phyloP scores from a whole-genome alignment of 2,329 filamentous ascomycete genomes.

The Penicillium digitatum region DNA sequence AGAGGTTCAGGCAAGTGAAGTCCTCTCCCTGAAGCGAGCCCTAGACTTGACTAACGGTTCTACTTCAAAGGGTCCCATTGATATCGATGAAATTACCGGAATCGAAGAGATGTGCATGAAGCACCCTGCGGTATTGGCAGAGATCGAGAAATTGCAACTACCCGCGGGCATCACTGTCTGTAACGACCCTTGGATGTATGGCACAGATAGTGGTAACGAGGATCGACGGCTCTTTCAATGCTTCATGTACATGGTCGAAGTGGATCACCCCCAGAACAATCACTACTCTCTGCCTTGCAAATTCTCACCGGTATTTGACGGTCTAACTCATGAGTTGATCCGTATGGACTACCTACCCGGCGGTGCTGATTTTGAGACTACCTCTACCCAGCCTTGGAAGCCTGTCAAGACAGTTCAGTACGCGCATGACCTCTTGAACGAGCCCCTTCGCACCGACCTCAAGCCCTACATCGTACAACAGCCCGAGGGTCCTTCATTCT shows the following conservation, averaged over 20 bases:
- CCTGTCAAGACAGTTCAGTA: slow-evolving; percentile 51
- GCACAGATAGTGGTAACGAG: slow-evolving; percentile 41
- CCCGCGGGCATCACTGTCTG: slow-evolving; percentile 56
- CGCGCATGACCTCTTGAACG: slow-evolving; percentile 61
- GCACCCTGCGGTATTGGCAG: slow-evolving; percentile 54
- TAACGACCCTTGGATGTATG: slow-evolving; percentile 68
- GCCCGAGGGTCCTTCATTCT: slow-evolving; percentile 62
- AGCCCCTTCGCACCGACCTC: slow-evolving; percentile 57
- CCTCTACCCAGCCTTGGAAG: slow-evolving; percentile 55
- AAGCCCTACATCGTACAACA: slow-evolving; percentile 63
- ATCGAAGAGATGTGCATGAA: slow-evolving; percentile 55
- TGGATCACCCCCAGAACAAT: slow-evolving; percentile 37
- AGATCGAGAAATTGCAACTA: slow-evolving; percentile 57
- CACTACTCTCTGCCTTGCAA: slow-evolving; percentile 38
- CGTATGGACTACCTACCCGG: slow-evolving; percentile 68
- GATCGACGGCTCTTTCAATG: slow-evolving; percentile 40
- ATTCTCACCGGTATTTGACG: slow-evolving; percentile 50
- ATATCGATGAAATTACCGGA: slow-evolving; percentile 57
- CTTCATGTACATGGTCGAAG: slow-evolving; percentile 38
- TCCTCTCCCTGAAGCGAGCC: neutral
- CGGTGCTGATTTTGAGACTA: slow-evolving; percentile 58
- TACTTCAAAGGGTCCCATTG: slow-evolving; percentile 56
- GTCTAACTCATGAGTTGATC: slow-evolving; percentile 59
- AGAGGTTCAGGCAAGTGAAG: slow-evolving; percentile 41
- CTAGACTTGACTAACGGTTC: slow-evolving; percentile 49